These are phyloP conservation scores for Tulasnella sp. DNA, from an alignment of 768 basidiomycete species.

Conservation along the genomic window DNA sequence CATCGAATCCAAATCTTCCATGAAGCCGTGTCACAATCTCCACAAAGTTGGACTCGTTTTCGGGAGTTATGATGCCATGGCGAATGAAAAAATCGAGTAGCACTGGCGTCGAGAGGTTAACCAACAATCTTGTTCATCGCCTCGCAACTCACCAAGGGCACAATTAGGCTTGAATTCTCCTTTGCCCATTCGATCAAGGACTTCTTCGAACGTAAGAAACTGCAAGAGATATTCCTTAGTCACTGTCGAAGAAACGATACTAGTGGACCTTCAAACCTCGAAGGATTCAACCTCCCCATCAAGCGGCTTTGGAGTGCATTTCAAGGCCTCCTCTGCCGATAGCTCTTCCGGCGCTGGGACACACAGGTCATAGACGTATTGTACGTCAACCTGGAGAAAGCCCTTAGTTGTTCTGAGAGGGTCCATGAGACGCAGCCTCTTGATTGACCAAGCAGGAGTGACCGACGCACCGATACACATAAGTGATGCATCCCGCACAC, in stretches of 20 bases:
- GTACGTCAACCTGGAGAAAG: slow-evolving; percentile 79
- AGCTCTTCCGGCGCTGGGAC: slow-evolving; percentile 43
- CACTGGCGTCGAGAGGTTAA: slow-evolving; percentile 33
- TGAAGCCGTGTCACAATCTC: slow-evolving; percentile 69
- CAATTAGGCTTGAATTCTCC: slow-evolving; percentile 90
- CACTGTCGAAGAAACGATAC: neutral
- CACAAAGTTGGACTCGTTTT: slow-evolving; percentile 72
- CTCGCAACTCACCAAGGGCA: slow-evolving; percentile 47
- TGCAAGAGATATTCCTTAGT: slow-evolving; percentile 24
- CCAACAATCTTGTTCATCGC: neutral
- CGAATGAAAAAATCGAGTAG: slow-evolving; percentile 83
- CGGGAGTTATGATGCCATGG: slow-evolving; percentile 72
- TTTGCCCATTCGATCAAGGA: slow-evolving; percentile 49
- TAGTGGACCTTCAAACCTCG: slow-evolving; percentile 40
- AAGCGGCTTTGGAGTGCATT: slow-evolving; percentile 56
- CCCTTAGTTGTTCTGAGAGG: slow-evolving; percentile 42
- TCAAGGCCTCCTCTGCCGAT: slow-evolving; percentile 34
- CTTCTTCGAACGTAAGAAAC: slow-evolving; percentile 52
- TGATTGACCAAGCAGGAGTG: neutral
- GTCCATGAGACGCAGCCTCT: neutral
- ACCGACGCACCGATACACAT: slow-evolving; percentile 56
- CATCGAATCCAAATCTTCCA: slow-evolving; percentile 38
- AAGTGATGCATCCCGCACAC: slow-evolving; percentile 59
- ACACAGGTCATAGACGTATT: slow-evolving; percentile 75
- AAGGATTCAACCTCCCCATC: slow-evolving; percentile 96